Percentiles rank a stretch among this genome's conserved stretches.
Evolutionary conservation across 805 yeast species (phyloP).

Genomic region (Teunomyces lycoperdinae): DNA sequence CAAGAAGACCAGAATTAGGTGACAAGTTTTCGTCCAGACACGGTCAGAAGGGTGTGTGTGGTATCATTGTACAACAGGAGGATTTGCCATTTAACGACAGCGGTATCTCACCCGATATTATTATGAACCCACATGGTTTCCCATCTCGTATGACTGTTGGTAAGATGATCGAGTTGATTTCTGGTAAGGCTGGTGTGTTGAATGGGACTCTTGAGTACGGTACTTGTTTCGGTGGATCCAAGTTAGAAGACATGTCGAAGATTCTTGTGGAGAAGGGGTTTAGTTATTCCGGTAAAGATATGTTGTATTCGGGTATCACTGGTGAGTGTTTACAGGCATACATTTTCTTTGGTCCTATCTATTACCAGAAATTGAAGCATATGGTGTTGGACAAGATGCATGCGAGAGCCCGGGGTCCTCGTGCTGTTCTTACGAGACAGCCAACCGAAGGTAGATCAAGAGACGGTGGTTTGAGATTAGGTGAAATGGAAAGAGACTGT

Average conservation of each 20-base stretch:
- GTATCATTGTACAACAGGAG: conserved; percentile 95
- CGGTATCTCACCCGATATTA: conserved; percentile 91
- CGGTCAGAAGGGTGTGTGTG: conserved; percentile 99
- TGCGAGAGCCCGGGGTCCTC: conserved; percentile 98
- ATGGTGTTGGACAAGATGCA: conserved; percentile 99
- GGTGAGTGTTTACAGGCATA: conserved; percentile 97
- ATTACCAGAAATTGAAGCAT: conserved; percentile 96
- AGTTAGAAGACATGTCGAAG: conserved; percentile 90
- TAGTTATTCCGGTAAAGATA: conserved; percentile 94
- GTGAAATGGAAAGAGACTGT: conserved; percentile 99
- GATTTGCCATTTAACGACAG: conserved; percentile 93
- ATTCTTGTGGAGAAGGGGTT: conserved; percentile 88
- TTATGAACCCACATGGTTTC: conserved; percentile 99
- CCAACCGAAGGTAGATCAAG: conserved; percentile 99
- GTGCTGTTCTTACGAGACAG: conserved; percentile 96
- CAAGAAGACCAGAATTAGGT: conserved; percentile 96
- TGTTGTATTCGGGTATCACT: conserved; percentile 95
- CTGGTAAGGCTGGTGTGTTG: conserved; percentile 97
- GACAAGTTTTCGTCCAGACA: conserved; percentile 97
- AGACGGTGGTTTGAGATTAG: conserved; percentile 98
- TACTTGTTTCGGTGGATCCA: conserved; percentile 98
- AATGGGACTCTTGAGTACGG: conserved; percentile 92
- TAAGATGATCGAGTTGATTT: conserved; percentile 92
- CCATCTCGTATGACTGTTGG: conserved; percentile 99
- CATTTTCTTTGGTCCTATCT: conserved; percentile 97